Evolutionary conservation across 139 green algal species (phyloP).

Genomic region (Coelastrella sp.): DNA sequence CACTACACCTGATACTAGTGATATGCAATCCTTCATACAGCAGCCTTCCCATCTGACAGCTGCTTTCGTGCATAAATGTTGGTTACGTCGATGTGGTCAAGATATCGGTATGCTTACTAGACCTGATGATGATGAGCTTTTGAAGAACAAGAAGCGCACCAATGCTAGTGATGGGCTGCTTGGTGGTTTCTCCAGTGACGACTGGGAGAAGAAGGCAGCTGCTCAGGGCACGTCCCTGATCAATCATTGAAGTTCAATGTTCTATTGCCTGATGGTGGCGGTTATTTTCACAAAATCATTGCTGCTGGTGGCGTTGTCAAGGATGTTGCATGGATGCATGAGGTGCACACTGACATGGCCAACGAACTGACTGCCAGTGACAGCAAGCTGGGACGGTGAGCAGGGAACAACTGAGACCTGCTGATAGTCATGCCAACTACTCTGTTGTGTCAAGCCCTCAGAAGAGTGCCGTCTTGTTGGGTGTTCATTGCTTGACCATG

Average conservation of each 20-base stretch:
- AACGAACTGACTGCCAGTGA: slow-evolving; percentile 2
- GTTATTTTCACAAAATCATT: background rate
- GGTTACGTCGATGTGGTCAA: too few species aligned
- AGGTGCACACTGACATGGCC: background rate
- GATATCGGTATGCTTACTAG: too few species aligned
- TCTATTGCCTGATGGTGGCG: slow-evolving; percentile 19
- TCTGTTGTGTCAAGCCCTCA: too few species aligned
- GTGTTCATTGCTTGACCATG: too few species aligned
- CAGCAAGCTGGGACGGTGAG: background rate
- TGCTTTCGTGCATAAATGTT: too few species aligned
- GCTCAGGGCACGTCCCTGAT: slow-evolving; percentile 16
- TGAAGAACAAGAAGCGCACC: background rate
- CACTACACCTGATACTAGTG: too few species aligned
- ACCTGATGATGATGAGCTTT: background rate
- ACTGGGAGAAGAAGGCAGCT: slow-evolving; percentile 38
- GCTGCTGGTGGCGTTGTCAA: background rate
- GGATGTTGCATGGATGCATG: slow-evolving; percentile 5
- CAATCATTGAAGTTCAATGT: slow-evolving; percentile 17
- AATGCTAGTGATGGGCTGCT: background rate
- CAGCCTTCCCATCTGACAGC: too few species aligned
- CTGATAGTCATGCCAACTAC: too few species aligned
- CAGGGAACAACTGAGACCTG: too few species aligned
- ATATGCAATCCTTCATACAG: too few species aligned
- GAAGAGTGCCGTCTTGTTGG: too few species aligned
- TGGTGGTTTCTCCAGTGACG: slow-evolving; percentile 28